These are phyloP conservation scores for Suillus subluteus DNA, from an alignment of 768 basidiomycete genomes.

Conservation along the genomic window DNA sequence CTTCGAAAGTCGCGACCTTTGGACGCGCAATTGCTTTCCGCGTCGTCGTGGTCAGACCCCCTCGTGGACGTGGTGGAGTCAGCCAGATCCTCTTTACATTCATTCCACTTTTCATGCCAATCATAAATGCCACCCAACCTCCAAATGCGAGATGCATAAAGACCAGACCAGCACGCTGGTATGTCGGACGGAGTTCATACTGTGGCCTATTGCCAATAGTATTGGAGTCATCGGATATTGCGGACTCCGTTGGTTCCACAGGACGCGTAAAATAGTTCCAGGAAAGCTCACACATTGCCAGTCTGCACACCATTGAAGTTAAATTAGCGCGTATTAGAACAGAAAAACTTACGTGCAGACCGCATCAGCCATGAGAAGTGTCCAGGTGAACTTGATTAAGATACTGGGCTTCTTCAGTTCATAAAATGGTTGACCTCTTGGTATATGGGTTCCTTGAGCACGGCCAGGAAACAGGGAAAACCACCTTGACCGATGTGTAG, in stretches of 20 bases:
- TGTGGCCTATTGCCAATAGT: constrained; percentile 9
- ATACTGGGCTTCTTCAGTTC: constrained; percentile 23
- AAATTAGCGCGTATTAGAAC: constrained; percentile 1
- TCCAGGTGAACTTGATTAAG: constrained; percentile 29
- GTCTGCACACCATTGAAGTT: constrained; percentile 16
- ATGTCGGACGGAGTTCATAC: constrained; percentile 32
- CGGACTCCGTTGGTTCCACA: constrained; percentile 11
- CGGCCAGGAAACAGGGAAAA: constrained; percentile 5
- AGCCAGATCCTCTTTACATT: constrained; percentile 37
- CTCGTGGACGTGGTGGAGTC: constrained; percentile 31
- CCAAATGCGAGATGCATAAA: constrained; percentile 33
- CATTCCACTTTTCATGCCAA: constrained; percentile 30
- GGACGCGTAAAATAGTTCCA: constrained; percentile 32
- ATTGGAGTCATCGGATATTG: constrained; percentile 18
- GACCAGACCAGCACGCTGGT: constrained; percentile 33
- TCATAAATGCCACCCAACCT: constrained; percentile 29
- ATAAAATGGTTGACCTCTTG: constrained; percentile 27
- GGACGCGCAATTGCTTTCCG: neutral
- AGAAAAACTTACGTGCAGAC: constrained; percentile 32
- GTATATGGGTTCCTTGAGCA: neutral
- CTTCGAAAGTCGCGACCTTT: constrained; percentile 11
- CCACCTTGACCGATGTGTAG: neutral
- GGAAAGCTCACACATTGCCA: constrained; percentile 29
- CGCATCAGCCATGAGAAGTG: constrained; percentile 32
- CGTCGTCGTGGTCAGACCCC: too few relatives aligned